phyloP scores from a whole-genome alignment of 768 basidiomycete genomes.

The Rhodotorula sphaerocarpa region DNA sequence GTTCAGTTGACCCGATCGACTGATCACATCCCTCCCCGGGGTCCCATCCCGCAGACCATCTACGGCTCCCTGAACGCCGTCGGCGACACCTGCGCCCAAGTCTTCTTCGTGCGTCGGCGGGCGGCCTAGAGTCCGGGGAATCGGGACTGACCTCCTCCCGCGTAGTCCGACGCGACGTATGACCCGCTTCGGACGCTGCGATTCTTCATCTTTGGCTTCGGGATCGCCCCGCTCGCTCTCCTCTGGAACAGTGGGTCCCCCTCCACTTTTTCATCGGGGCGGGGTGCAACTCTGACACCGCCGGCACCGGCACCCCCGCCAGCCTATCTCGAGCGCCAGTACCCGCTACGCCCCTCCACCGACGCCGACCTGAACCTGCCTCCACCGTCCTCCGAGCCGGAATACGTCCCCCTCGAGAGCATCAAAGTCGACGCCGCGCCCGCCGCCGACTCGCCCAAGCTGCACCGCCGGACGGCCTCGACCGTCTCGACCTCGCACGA shows the following conservation, averaged over 20 bases:
- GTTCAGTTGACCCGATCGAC: neutral
- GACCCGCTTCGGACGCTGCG: neutral
- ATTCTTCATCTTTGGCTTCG: neutral
- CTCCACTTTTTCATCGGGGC: too few relatives aligned
- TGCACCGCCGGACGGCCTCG: slow-evolving; percentile 1
- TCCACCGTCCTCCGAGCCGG: neutral
- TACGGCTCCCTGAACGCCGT: slow-evolving; percentile 1
- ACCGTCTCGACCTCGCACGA: neutral
- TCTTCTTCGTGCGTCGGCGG: slow-evolving; percentile 1
- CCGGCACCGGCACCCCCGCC: neutral
- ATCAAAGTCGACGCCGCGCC: neutral
- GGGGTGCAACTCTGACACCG: too few relatives aligned
- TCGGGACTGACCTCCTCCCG: neutral
- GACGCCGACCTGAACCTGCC: neutral
- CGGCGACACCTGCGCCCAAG: neutral
- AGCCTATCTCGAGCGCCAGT: slow-evolving; percentile 6
- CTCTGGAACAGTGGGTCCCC: neutral
- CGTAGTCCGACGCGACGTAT: neutral
- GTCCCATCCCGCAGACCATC: neutral
- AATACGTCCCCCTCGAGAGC: neutral
- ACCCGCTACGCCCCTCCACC: neutral
- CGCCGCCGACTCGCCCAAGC: neutral
- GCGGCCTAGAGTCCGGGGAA: neutral
- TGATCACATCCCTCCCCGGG: too few relatives aligned
- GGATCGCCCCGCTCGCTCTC: neutral